Evolutionary conservation across 345 rosid species (phyloP), one percentile per base, ranked within the genome.

Genomic region (Bruguiera sexangula): DNA sequence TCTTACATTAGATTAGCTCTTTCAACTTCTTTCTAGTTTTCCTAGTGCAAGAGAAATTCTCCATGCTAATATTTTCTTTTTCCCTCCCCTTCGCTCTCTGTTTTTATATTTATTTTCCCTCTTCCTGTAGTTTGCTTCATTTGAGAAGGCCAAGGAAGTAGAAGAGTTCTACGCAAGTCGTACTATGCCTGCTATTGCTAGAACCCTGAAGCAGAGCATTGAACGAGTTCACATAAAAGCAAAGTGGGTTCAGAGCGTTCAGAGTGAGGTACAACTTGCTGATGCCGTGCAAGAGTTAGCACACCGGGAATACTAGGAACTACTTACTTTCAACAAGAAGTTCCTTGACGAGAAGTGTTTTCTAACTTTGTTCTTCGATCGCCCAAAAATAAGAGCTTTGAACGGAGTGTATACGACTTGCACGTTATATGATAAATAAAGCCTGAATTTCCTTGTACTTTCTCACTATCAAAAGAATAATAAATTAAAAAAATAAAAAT

Each of bases 161-260:
- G 96, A 87, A 78, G 94, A 95, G 79, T 92, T 81, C 88, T 95
- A 88, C 75, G 83, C 88, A 53, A 81, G 74, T 67, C 84, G 94
- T 6, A 29, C 83, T 0, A 85, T 70, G 75, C 82, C 93, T 32
- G 71, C 94, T 1, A 83, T 88, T 56, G 82, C 87, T 3, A 87
- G 99, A 78, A 95, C 98, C 50, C 80, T 92, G 90, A 95, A 86
- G 88, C 99, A 95, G 85, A 88, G 98, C 85, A 69, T 90, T 22
- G 98, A 95, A 63, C 73, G 82, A 60, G 92, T 88, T 22, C 70
- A 73, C 74, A 89, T 92, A 50, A 95, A 88, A 27, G 90, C 98
- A 8, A 85, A 76, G 29, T 90, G 98, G 99, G 96, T 82, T 46
- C 81, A 86, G 75, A 86, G 87, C 83, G 61, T 95, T 69, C 82